A percentile compares a stretch with the other conserved stretches of the same genome.
These are phyloP conservation scores for Hymenoscyphus fructigenus DNA, from an alignment of 2,329 filamentous ascomycete species.

Conservation along the genomic window DNA sequence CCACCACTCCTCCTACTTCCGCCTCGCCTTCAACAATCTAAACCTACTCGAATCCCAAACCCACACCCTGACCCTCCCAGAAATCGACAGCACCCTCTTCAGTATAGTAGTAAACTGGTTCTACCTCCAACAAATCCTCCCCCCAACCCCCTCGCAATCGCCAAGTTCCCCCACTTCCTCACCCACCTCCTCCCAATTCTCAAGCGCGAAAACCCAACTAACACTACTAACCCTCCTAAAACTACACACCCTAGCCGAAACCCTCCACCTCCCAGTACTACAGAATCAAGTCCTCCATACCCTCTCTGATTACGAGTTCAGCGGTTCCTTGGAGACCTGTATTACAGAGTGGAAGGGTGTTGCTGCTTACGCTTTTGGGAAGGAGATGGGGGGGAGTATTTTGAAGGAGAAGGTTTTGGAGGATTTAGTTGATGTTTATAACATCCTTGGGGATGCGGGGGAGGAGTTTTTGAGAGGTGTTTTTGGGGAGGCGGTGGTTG, in stretches of 20 bases:
- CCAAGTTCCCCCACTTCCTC: neutral
- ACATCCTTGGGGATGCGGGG: neutral
- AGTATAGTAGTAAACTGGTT: neutral
- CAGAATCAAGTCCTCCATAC: neutral
- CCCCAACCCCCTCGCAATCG: neutral
- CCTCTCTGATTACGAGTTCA: neutral
- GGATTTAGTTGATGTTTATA: neutral
- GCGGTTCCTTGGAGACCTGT: neutral
- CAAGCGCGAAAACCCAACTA: neutral
- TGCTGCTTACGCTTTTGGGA: neutral
- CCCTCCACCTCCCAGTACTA: neutral
- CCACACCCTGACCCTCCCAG: neutral
- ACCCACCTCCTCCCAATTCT: neutral
- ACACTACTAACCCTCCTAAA: neutral
- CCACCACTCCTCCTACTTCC: neutral
- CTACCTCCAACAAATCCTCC: neutral
- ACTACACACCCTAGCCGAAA: neutral
- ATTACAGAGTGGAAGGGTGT: neutral
- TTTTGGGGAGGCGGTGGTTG: neutral
- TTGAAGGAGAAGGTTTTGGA: neutral
- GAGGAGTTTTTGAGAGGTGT: neutral
- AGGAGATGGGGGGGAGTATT: neutral
- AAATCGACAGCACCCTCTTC: neutral
- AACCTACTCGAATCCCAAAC: neutral
- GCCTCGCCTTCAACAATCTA: neutral